Percentiles rank a stretch among this genome's conserved stretches.
These are phyloP conservation scores for Aethionema arabicum DNA, from an alignment of 345 rosid genomes.

Conservation along the genomic window DNA sequence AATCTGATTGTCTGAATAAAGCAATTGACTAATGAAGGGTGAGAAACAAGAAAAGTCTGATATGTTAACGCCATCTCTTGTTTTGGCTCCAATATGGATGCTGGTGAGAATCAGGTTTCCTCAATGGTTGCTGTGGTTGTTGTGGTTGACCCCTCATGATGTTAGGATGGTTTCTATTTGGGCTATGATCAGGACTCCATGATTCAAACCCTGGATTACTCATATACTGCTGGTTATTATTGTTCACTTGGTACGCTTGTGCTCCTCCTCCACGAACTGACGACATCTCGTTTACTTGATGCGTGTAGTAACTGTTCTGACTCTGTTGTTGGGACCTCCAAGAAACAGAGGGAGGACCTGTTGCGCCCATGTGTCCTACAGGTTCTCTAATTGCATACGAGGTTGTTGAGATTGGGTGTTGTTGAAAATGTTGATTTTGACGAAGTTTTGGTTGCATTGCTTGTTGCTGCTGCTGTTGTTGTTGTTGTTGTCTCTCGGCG, in stretches of 20 bases:
- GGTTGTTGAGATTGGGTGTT: slow-evolving; percentile 14
- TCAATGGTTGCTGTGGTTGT: slow-evolving; percentile 27
- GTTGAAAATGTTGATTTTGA: slow-evolving; percentile 30
- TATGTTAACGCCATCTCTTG: slow-evolving; percentile 51
- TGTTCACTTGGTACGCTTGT: slow-evolving; percentile 40
- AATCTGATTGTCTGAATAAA: not conserved
- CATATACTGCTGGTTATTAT: slow-evolving; percentile 45
- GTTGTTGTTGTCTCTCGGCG: slow-evolving; percentile 39
- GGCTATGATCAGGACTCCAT: slow-evolving; percentile 89
- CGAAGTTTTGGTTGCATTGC: slow-evolving; percentile 28
- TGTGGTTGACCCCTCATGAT: slow-evolving; percentile 40
- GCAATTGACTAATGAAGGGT: slow-evolving; percentile 9
- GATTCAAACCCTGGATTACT: slow-evolving; percentile 64
- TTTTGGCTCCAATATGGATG: slow-evolving; percentile 49
- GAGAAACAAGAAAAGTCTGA: not conserved
- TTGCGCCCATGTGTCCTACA: slow-evolving; percentile 25
- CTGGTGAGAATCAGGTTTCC: slow-evolving; percentile 41
- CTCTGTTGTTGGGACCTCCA: slow-evolving; percentile 53
- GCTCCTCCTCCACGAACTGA: slow-evolving; percentile 32
- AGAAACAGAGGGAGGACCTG: slow-evolving; percentile 31
- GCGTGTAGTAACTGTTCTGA: slow-evolving; percentile 43
- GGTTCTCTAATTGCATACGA: slow-evolving; percentile 25
- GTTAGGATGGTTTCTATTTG: slow-evolving; percentile 44
- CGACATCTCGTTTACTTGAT: slow-evolving; percentile 43
- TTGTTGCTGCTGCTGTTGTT: slow-evolving; percentile 24